phyloP scores from a whole-genome alignment of 148 eudicot genomes.

The Rhododendron vialii region DNA sequence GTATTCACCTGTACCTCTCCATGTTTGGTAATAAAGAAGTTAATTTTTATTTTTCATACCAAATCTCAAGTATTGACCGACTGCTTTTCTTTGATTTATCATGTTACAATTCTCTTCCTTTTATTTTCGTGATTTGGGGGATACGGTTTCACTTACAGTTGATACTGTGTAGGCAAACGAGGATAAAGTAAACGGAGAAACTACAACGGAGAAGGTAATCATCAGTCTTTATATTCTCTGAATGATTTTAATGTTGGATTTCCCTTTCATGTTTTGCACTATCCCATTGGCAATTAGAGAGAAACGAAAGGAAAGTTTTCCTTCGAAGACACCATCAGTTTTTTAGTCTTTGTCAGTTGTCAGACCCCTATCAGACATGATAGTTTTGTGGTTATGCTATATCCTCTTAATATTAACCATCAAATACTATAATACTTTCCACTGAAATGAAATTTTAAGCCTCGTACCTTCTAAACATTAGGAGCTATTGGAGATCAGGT shows the following conservation, averaged over 20 bases:
- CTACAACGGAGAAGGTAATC: conserved; percentile 15
- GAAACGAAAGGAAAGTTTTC: not conserved
- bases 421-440: not conserved
- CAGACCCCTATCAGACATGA: not conserved
- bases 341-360: not conserved
- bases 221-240: not conserved
- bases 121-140: not conserved
- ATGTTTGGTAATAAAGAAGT: not conserved
- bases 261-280: not conserved
- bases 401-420: not conserved
- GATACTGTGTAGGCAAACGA: not conserved
- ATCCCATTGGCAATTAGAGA: not conserved
- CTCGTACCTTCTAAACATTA: not conserved
- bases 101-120: not conserved
- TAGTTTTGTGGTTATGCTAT: not conserved
- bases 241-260: not conserved
- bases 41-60: not conserved
- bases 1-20: not conserved
- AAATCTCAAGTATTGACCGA: no score
- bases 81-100: not conserved
- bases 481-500: not conserved
- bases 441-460: not conserved
- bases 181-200: conserved; percentile 13
- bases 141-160: not conserved
- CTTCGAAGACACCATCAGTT: not conserved